Base-by-base conservation (phyloP, 257 asterid genomes). In the Fraxinus excelsior region DNA sequence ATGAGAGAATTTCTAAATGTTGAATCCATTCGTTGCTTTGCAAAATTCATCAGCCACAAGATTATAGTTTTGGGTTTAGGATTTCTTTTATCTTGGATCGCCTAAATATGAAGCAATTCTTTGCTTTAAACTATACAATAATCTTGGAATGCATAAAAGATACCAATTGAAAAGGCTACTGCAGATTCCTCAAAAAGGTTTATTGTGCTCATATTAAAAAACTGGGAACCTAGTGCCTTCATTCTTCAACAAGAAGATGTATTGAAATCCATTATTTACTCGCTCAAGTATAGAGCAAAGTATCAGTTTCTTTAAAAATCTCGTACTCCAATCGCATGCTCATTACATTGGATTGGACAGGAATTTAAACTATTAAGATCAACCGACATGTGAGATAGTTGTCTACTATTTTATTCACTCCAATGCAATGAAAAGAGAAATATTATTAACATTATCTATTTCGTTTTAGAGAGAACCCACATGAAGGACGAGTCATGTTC, bases 31-130 rank as follows among this genome's bases (percentile, higher is more conserved):
- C 72, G 80, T 89, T 85, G 87, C 86, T 85, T 87, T 21, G 82
- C 58, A 23, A 73, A 42, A 72, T 77, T 80, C 78, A 78, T 86
- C 81, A 77, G 90, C 89, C 80, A 90, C 88, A 83, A 90, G 77
- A 80, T 82, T 79, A 56, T 76, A 81, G 10, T 53, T 74, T 65
- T 81, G 91, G 94, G 91, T 93, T 90, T 91, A 84, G 94, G 64
- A 89, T 92, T 89, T 85, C 93, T 88, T 87, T 89, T 13, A 66
- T 78, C 74, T 76, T 78, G 85, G 90, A 79, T 87, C 89, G 85
- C 82, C 92, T 88, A 74, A 67, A 25, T 12, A 14, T 72, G 84
- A 92, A 85, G 94, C 76, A 82, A 90, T 90, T 78, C 91, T 79
- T 89, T 89, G 76, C 96, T 86, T 89, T 89, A 32, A 60, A 62